A percentile compares a stretch with the other conserved stretches of the same genome.
Evolutionary conservation across 352 stramenopile genomes (phyloP).

Genomic region (Pilasporangium apinafurcum): DNA sequence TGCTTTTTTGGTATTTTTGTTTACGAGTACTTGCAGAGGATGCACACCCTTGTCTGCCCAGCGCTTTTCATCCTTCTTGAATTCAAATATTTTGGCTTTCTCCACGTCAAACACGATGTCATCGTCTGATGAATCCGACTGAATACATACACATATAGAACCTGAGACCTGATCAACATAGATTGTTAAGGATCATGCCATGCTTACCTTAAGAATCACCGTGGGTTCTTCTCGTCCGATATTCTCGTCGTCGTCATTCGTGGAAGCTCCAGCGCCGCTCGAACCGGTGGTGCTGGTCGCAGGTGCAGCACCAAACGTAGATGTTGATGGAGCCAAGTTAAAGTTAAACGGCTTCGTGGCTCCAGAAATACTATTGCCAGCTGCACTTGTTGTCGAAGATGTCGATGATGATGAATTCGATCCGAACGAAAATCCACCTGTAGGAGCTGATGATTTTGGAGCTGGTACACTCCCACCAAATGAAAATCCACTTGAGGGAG

Average conservation of each 20-base stretch:
- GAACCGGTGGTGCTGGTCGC: slow-evolving; percentile 5
- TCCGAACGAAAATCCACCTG: slow-evolving; percentile 11
- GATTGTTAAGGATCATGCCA: no score
- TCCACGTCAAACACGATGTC: slow-evolving; percentile 68
- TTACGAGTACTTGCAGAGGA: slow-evolving; percentile 71
- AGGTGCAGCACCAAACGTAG: slow-evolving; percentile 9
- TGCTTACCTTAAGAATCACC: slow-evolving; percentile 78
- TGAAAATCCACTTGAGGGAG: slow-evolving; percentile 14
- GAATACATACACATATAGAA: neutral
- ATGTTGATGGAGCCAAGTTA: neutral
- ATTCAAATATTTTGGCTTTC: slow-evolving; percentile 79
- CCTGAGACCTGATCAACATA: neutral
- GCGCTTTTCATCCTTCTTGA: slow-evolving; percentile 84
- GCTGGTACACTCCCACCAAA: slow-evolving; percentile 2
- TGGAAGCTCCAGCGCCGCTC: slow-evolving; percentile 2
- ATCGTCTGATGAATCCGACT: slow-evolving; percentile 67
- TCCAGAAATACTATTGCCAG: neutral
- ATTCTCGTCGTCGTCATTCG: slow-evolving; percentile 74
- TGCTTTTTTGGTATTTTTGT: slow-evolving; percentile 63
- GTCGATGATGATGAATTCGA: neutral
- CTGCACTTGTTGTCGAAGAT: slow-evolving; percentile 3
- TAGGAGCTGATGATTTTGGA: neutral
- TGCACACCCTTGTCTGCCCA: slow-evolving; percentile 85
- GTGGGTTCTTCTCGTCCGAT: slow-evolving; percentile 79
- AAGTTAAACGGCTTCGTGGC: slow-evolving; percentile 30